Base-by-base conservation (phyloP, 768 basidiomycete species). In the Kwoniella sp. region DNA sequence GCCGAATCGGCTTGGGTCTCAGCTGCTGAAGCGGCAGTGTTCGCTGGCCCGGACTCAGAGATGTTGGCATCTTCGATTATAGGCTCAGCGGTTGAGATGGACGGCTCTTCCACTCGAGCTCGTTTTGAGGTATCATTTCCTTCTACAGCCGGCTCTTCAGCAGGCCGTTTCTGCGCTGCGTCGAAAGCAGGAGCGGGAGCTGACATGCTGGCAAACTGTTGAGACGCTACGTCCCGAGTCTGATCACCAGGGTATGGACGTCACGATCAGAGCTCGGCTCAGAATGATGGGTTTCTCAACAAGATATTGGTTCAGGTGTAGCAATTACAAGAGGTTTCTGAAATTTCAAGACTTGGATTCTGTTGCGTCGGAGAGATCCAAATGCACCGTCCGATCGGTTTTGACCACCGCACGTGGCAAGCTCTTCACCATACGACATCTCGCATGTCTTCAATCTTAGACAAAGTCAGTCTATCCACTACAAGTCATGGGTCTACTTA, bases 291-390 rank as follows among this genome's bases (percentile, higher is more conserved):
- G n/a, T n/a, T n/a, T n/a, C n/a, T n/a, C n/a, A n/a, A n/a, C n/a
- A n/a, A n/a, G n/a, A n/a, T n/a, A n/a, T n/a, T n/a, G n/a, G n/a
- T n/a, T n/a, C n/a, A n/a, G n/a, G n/a, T n/a, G n/a, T n/a, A n/a
- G n/a, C n/a, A n/a, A 19, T 51, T 36, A 44, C 40, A 19, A 44
- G 40, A 10, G 40, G 40, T 44, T 15, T 19, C 46, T 58, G 56
- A 58, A 58, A 58, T 58, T 58, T 58, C 56, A 46, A 44, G 44
- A 56, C 46, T 17, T 22, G 33, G n/a, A n/a, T n/a, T n/a, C n/a
- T n/a, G n/a, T n/a, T n/a, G n/a, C n/a, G n/a, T n/a, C n/a, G n/a
- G n/a, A n/a, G n/a, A n/a, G n/a, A n/a, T n/a, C n/a, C n/a, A n/a
- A n/a, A n/a, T n/a, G n/a, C n/a, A n/a, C 25, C 17, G 36, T 17